phyloP scores from a whole-genome alignment of 1,139 yeast species.

The Yamadazyma trypodendri region DNA sequence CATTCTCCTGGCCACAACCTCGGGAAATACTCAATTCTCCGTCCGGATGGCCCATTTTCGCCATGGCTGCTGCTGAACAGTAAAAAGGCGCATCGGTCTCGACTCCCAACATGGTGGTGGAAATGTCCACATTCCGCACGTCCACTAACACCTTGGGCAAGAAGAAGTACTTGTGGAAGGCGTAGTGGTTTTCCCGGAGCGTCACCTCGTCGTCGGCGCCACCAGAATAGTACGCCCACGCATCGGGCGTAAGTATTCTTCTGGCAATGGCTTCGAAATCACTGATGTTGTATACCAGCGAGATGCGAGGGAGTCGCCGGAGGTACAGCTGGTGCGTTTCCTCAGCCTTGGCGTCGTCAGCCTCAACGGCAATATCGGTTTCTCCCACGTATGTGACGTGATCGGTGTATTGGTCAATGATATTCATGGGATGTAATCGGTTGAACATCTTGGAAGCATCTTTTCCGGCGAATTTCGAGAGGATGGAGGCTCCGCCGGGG shows the following conservation, averaged over 20 bases:
- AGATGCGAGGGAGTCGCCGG: conserved; percentile 5
- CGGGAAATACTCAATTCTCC: conserved; percentile 52
- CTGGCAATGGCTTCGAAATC: conserved; percentile 59
- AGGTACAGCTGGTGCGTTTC: not conserved
- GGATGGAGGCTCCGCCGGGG: conserved; percentile 28
- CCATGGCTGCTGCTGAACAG: conserved; percentile 59
- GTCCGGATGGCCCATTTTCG: conserved; percentile 54
- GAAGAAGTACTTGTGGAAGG: conserved; percentile 78
- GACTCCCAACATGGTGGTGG: conserved; percentile 47
- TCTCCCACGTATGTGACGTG: conserved; percentile 4
- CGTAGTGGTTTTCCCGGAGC: conserved; percentile 78
- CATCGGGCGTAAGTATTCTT: conserved; percentile 63
- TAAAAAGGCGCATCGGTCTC: conserved; percentile 53
- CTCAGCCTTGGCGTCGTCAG: not conserved
- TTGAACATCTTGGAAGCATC: conserved; percentile 22
- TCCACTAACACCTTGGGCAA: conserved; percentile 73
- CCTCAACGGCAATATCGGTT: not conserved
- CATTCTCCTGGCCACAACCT: conserved; percentile 45
- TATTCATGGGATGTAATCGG: conserved; percentile 15
- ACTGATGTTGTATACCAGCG: conserved; percentile 40
- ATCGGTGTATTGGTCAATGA: conserved; percentile 6
- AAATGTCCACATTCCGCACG: conserved; percentile 47
- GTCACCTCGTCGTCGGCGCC: conserved; percentile 87
- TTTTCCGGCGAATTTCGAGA: conserved; percentile 27
- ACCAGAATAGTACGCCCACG: conserved; percentile 84